These are phyloP conservation scores for Nitzschia sp. DNA, from an alignment of 108 stramenopile species.

Conservation along the genomic window DNA sequence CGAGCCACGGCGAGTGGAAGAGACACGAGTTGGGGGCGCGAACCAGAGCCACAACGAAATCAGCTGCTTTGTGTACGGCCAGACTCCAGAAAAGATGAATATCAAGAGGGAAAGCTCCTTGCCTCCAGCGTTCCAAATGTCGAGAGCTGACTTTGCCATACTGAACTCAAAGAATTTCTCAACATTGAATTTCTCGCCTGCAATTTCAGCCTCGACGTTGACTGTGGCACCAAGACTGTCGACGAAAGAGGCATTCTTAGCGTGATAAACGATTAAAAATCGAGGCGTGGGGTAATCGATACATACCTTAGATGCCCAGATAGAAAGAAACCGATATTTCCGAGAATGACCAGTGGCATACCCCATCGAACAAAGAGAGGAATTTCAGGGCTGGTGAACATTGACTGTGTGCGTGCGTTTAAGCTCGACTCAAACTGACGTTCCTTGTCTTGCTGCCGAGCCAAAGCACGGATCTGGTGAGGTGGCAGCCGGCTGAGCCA, in stretches of 20 bases:
- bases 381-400: conserved; percentile 52
- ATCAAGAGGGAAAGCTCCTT: conserved; percentile 68
- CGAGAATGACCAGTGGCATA: conserved; percentile 70
- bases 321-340: conserved; percentile 76
- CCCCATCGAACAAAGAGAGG: conserved; percentile 48
- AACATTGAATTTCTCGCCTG: conserved; percentile 54
- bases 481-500: conserved; percentile 55
- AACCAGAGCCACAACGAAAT: conserved; percentile 73
- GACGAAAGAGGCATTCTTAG: too few species aligned
- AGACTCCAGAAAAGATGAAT: conserved; percentile 74
- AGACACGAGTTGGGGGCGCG: conserved; percentile 46
- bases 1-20: conserved; percentile 56
- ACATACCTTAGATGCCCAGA: conserved; percentile 74
- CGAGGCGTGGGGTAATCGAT: too few species aligned
- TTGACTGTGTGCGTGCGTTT: conserved; percentile 43
- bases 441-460: conserved; percentile 31
- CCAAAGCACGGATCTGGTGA: conserved; percentile 19
- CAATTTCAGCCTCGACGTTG: conserved; percentile 59
- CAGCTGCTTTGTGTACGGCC: conserved; percentile 85
- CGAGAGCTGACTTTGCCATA: conserved; percentile 63
- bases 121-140: conserved; percentile 74
- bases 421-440: conserved; percentile 40
- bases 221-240: conserved; percentile 72
- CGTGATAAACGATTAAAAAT: too few species aligned
- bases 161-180: conserved; percentile 73